Percentiles rank a stretch among this genome's conserved stretches.
Conservation (phyloP, 441 rosid genomes). For the Populus hybrid region DNA sequence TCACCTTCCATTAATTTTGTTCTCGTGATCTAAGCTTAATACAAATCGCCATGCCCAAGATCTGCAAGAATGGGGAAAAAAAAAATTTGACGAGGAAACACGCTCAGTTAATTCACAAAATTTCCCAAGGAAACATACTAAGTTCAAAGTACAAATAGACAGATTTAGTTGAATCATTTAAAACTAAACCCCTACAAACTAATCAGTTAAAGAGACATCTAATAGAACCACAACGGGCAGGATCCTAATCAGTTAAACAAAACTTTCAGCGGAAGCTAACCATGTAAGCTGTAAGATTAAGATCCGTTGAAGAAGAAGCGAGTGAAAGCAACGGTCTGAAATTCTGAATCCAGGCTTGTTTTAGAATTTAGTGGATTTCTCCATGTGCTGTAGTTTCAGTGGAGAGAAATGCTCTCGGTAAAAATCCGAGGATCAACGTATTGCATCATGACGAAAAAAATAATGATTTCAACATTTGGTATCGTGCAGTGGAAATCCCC, state of each 20-base stretch:
- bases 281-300: not conserved
- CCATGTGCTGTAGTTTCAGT: not conserved
- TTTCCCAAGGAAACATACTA: no score
- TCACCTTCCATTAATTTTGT: no score
- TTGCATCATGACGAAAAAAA: not conserved
- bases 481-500: not conserved
- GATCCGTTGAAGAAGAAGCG: not conserved
- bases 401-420: not conserved
- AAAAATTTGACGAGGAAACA: not conserved
- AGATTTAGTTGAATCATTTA: no score
- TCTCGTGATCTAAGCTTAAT: no score
- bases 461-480: not conserved
- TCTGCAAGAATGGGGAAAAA: not conserved
- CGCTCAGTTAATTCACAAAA: no score
- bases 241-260: no score
- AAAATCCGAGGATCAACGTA: not conserved
- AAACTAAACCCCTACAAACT: no score
- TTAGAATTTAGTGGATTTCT: not conserved
- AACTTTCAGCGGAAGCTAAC: not conserved
- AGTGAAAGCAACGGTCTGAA: no score
- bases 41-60: not conserved
- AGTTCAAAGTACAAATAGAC: no score
- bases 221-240: no score
- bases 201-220: no score
- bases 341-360: no score